Percentiles rank a stretch among this genome's conserved stretches.
Conservation (phyloP, 2,329 filamentous ascomycete species). For the Aspergillus transmontanensis region DNA sequence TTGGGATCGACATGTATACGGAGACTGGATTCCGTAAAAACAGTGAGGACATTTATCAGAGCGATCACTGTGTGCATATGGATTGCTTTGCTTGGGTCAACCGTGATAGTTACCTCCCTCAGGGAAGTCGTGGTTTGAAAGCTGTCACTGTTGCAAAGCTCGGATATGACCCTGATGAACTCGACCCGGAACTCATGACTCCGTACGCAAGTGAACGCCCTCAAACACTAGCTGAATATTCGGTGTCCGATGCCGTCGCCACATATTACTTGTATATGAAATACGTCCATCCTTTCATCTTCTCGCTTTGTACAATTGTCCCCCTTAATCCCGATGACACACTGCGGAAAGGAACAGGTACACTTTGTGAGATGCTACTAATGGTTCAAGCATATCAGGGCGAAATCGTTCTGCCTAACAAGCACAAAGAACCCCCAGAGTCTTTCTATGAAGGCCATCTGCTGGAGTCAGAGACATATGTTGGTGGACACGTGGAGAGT, state of each 20-base stretch:
- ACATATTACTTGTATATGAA: conserved; percentile 99
- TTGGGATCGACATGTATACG: conserved; percentile 98
- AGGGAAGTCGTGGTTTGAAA: conserved; percentile 95
- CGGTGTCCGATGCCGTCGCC: conserved; percentile 96
- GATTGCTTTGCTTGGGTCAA: conserved; percentile 99
- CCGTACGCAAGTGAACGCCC: conserved; percentile 83
- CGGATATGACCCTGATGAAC: conserved; percentile 95
- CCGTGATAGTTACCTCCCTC: conserved; percentile 94
- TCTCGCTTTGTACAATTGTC: conserved; percentile 95
- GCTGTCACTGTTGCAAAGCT: conserved; percentile 97
- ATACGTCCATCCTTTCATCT: conserved; percentile 99
- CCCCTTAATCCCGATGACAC: conserved; percentile 91
- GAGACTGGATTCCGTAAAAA: conserved; percentile 98
- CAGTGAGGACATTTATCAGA: conserved; percentile 93
- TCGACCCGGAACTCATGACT: conserved; percentile 97
- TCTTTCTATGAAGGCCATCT: conserved; percentile 96
- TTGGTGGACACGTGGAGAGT: conserved; percentile 97
- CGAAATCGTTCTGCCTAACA: conserved; percentile 91
- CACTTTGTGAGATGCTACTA: conserved; percentile 97
- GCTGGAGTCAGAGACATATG: conserved; percentile 95
- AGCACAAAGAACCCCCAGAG: conserved; percentile 87
- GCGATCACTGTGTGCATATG: conserved; percentile 95
- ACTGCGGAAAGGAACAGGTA: conserved; percentile 92
- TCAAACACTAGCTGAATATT: conserved; percentile 95
- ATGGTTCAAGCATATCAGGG: conserved; percentile 98